These are phyloP conservation scores for Hapsidospora chrysogenum DNA, from an alignment of 495 filamentous ascomycete species.

Conservation along the genomic window DNA sequence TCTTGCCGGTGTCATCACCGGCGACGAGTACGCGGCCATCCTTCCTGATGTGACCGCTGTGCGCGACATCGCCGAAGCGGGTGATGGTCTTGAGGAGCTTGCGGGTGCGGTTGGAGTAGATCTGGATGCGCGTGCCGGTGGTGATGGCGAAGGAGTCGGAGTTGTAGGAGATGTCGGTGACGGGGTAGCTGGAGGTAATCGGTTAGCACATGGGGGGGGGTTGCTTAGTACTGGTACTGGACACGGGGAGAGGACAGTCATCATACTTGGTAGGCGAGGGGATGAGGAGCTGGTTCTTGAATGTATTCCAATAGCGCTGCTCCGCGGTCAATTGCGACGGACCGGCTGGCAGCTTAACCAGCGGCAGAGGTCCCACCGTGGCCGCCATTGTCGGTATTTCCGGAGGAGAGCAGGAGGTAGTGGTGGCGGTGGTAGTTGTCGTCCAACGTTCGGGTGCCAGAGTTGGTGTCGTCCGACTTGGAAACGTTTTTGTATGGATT, in stretches of 20 bases:
- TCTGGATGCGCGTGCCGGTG: constrained; percentile 74
- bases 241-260: constrained; percentile 65
- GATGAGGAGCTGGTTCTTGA: constrained; percentile 73
- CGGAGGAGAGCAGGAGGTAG: too few relatives aligned
- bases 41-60: constrained; percentile 67
- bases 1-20: constrained; percentile 74
- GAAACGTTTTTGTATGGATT: too few relatives aligned
- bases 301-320: constrained; percentile 83
- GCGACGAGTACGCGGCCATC: constrained; percentile 82
- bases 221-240: too few relatives aligned
- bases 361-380: constrained; percentile 64
- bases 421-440: too few relatives aligned
- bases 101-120: constrained; percentile 78
- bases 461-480: too few relatives aligned
- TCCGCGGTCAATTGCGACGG: constrained; percentile 65
- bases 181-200: constrained; percentile 27
- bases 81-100: constrained; percentile 84
- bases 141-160: constrained; percentile 84
- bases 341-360: constrained; percentile 64
- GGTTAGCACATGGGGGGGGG: constrained; percentile 18
- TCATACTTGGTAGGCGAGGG: constrained; percentile 74
- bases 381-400: constrained; percentile 83
- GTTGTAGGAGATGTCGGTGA: constrained; percentile 21
- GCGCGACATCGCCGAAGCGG: constrained; percentile 76
- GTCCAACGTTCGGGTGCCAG: too few relatives aligned